These are phyloP conservation scores for Endothia cerciana DNA, from an alignment of 2,329 filamentous ascomycete species.

Conservation along the genomic window DNA sequence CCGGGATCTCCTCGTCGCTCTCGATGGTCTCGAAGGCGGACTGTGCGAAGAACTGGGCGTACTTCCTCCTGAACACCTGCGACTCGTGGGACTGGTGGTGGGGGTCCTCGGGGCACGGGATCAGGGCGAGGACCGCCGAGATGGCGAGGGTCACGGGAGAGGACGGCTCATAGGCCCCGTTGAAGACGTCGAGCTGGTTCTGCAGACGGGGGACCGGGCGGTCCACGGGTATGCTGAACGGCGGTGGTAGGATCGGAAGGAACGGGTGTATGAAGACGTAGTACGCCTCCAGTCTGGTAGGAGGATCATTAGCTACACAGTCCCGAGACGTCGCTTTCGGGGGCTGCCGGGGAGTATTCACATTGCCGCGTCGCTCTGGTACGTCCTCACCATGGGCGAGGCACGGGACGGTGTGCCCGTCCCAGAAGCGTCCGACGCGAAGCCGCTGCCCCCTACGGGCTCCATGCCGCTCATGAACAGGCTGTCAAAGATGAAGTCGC, in stretches of 20 bases:
- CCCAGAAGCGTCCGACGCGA: conserved; percentile 17
- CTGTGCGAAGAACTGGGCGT: conserved; percentile 53
- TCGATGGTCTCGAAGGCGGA: conserved; percentile 53
- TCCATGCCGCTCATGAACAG: conserved; percentile 39
- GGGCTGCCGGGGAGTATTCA: conserved; percentile 34
- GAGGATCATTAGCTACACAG: conserved; percentile 1
- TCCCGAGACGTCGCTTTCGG: too few relatives aligned
- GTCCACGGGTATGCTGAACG: conserved; percentile 40
- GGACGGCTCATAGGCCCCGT: conserved; percentile 15
- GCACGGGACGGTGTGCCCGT: conserved; percentile 12
- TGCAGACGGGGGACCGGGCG: conserved; percentile 41
- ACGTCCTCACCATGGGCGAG: conserved; percentile 45
- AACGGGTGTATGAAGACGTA: conserved; percentile 57
- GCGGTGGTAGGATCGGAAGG: conserved; percentile 53
- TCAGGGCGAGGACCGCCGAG: conserved; percentile 31
- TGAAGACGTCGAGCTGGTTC: conserved; percentile 35
- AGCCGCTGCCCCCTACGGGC: conserved; percentile 5
- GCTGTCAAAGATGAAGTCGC: conserved; percentile 52
- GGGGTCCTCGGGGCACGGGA: conserved; percentile 38
- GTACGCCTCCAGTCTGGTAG: conserved; percentile 48
- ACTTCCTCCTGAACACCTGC: conserved; percentile 48
- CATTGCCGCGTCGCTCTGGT: conserved; percentile 47
- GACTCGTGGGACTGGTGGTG: conserved; percentile 44
- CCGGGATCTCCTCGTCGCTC: conserved; percentile 50
- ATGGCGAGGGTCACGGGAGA: conserved; percentile 31